A percentile compares a stretch with the other conserved stretches of the same genome.
Evolutionary conservation across 345 rosid species (phyloP).

Genomic region (Firmiana major): DNA sequence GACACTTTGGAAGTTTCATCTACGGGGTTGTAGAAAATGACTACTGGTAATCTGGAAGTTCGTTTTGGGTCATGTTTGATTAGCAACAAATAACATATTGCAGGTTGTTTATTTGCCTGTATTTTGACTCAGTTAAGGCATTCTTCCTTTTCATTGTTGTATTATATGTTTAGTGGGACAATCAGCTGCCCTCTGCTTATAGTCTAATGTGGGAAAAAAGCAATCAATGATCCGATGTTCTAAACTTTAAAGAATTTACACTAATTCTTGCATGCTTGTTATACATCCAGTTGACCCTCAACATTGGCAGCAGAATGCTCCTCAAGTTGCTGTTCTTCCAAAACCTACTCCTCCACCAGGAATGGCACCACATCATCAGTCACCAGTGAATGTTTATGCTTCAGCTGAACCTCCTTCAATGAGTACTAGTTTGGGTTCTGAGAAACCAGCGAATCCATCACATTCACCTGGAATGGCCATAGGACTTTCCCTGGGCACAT

Average conservation of each 20-base stretch:
- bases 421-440: slow-evolving; percentile 40
- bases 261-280: background rate
- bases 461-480: slow-evolving; percentile 36
- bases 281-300: slow-evolving; percentile 34
- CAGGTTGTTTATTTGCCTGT: background rate
- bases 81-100: background rate
- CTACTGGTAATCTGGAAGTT: background rate
- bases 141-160: background rate
- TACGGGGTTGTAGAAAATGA: background rate
- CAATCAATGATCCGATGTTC: background rate
- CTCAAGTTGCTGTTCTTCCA: slow-evolving; percentile 24
- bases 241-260: background rate
- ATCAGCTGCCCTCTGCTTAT: background rate
- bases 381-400: slow-evolving; percentile 10
- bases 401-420: slow-evolving; percentile 23
- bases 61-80: background rate
- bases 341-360: slow-evolving; percentile 32
- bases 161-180: background rate
- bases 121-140: background rate
- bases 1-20: background rate
- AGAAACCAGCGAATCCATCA: slow-evolving; percentile 28
- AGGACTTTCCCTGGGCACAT: slow-evolving; percentile 45
- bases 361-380: background rate
- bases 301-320: slow-evolving; percentile 34
- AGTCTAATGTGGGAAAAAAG: background rate